These are phyloP conservation scores for Emericellopsis cladophorae DNA, from an alignment of 2,329 filamentous ascomycete genomes.

Conservation along the genomic window DNA sequence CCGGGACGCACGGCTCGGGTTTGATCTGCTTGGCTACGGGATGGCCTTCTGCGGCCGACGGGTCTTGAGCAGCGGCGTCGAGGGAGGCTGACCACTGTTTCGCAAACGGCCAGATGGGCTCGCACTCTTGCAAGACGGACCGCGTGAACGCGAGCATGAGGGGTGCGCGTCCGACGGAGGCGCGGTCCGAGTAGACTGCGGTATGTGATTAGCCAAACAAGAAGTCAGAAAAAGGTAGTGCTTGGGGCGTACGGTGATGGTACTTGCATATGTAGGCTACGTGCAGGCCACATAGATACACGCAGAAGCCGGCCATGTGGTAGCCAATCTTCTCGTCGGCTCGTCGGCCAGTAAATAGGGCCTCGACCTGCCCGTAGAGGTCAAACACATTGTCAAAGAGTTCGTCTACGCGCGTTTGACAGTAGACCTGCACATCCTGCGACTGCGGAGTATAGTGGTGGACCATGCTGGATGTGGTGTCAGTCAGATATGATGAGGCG, in stretches of 20 bases:
- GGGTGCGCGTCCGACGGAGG: slow-evolving; percentile 25
- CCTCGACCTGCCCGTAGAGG: slow-evolving; percentile 36
- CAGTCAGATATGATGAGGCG: no score
- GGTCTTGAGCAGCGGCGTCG: slow-evolving; percentile 30
- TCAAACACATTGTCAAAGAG: slow-evolving; percentile 34
- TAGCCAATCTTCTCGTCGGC: slow-evolving; percentile 36
- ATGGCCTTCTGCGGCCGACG: slow-evolving; percentile 17
- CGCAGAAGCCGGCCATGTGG: slow-evolving; percentile 41
- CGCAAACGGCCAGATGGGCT: slow-evolving; percentile 38
- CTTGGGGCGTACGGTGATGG: slow-evolving; percentile 25
- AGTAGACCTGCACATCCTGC: slow-evolving; percentile 18
- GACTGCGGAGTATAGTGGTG: slow-evolving; percentile 23
- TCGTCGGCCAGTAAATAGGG: slow-evolving; percentile 32
- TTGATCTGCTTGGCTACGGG: no score
- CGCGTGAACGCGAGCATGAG: slow-evolving; percentile 32
- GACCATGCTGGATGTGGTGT: no score
- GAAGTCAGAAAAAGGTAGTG: background rate
- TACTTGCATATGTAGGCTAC: slow-evolving; percentile 39
- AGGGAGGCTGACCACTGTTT: slow-evolving; percentile 38
- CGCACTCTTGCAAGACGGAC: slow-evolving; percentile 32
- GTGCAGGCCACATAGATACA: slow-evolving; percentile 41
- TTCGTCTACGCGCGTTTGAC: slow-evolving; percentile 28
- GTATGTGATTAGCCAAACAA: no score
- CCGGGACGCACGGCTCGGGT: no score
- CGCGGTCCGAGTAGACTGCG: slow-evolving; percentile 27